A percentile compares a stretch with the other conserved stretches of the same genome.
phyloP scores from a whole-genome alignment of 306 rosid species.

The Betula pendula region DNA sequence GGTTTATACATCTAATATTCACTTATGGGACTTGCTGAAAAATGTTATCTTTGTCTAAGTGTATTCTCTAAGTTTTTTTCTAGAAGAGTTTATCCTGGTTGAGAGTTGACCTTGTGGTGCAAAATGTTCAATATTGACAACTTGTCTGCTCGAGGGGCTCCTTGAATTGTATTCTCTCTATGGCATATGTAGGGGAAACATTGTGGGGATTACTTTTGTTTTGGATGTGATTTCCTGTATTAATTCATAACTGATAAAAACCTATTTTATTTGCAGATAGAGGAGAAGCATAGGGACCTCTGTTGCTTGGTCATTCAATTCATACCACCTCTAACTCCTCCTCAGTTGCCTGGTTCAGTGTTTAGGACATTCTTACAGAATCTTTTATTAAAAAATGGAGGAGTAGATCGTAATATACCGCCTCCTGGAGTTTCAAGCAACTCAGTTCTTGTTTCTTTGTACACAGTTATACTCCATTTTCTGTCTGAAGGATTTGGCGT shows the following conservation, averaged over 20 bases:
- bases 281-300: constrained; percentile 96
- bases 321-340: constrained; percentile 79
- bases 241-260: constrained; percentile 14
- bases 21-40: too few relatives aligned
- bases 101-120: not conserved
- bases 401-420: constrained; percentile 73
- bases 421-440: constrained; percentile 90
- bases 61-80: not conserved
- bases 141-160: constrained; percentile 5
- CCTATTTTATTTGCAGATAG: constrained; percentile 56
- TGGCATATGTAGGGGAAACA: constrained; percentile 13
- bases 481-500: constrained; percentile 91
- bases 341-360: constrained; percentile 90
- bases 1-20: not conserved
- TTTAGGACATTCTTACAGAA: constrained; percentile 80
- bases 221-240: constrained; percentile 20
- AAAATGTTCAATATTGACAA: not conserved
- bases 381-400: constrained; percentile 81
- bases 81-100: not conserved
- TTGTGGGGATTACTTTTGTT: constrained; percentile 2
- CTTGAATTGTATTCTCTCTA: not conserved
- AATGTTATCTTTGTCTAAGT: not conserved
- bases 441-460: constrained; percentile 84
- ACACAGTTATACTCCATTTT: constrained; percentile 85
- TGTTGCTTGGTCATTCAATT: constrained; percentile 90